Conservation (phyloP, 768 basidiomycete species). For the Tulasnella sp. region DNA sequence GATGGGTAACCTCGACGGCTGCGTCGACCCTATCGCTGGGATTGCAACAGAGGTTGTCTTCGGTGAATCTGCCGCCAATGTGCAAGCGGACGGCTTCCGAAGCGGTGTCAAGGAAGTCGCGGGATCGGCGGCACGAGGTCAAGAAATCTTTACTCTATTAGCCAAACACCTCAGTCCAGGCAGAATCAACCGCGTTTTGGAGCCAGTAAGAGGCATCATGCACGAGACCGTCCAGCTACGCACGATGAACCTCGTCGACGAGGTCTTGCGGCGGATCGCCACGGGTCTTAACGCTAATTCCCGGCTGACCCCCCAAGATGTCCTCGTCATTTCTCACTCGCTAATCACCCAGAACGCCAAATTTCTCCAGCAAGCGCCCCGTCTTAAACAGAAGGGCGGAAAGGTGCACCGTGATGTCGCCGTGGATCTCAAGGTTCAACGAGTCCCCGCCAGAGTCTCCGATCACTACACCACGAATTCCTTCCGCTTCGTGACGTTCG, state of each 20-base stretch:
- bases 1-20: slow-evolving; percentile 60
- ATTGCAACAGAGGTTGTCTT: slow-evolving; percentile 85
- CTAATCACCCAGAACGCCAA: slow-evolving; percentile 82
- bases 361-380: slow-evolving; percentile 57
- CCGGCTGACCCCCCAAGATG: slow-evolving; percentile 52
- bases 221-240: slow-evolving; percentile 72
- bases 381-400: slow-evolving; percentile 24
- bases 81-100: slow-evolving; percentile 80
- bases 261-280: slow-evolving; percentile 72
- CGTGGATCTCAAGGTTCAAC: slow-evolving; percentile 68
- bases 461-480: slow-evolving; percentile 76
- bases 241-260: slow-evolving; percentile 75
- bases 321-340: slow-evolving; percentile 77
- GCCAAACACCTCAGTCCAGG: slow-evolving; percentile 67
- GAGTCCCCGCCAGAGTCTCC: slow-evolving; percentile 29
- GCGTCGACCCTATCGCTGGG: slow-evolving; percentile 67
- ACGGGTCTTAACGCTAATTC: slow-evolving; percentile 76
- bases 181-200: slow-evolving; percentile 62
- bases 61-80: slow-evolving; percentile 85
- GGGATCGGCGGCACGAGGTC: slow-evolving; percentile 65
- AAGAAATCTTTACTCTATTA: slow-evolving; percentile 76
- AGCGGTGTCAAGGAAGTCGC: slow-evolving; percentile 90
- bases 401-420: slow-evolving; percentile 44
- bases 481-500: slow-evolving; percentile 75
- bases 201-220: slow-evolving; percentile 74